Percentiles rank a stretch among this genome's conserved stretches.
phyloP scores from a whole-genome alignment of 805 yeast species.

The Metschnikowia rubicola region DNA sequence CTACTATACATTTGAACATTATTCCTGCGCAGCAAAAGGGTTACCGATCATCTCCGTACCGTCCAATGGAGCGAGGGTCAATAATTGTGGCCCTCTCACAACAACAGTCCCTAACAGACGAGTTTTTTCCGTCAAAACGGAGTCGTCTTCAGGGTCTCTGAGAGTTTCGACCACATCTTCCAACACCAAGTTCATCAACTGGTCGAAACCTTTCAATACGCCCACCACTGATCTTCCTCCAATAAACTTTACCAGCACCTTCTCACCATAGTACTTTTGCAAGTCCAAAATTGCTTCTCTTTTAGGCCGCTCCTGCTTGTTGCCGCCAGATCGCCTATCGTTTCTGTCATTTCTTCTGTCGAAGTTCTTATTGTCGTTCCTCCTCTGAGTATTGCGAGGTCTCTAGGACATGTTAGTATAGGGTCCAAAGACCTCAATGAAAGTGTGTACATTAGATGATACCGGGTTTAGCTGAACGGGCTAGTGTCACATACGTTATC shows the following conservation, averaged over 20 bases:
- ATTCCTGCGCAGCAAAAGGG: constrained; percentile 46
- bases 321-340: constrained; percentile 10
- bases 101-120: constrained; percentile 66
- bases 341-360: constrained; percentile 9
- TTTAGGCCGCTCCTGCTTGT: constrained; percentile 64
- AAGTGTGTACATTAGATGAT: background rate
- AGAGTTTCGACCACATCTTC: constrained; percentile 67
- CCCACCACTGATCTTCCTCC: constrained; percentile 89
- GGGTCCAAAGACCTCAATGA: background rate
- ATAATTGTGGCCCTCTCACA: constrained; percentile 77
- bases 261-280: constrained; percentile 67
- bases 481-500: constrained; percentile 15
- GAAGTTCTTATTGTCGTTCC: constrained; percentile 8
- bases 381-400: constrained; percentile 11
- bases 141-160: constrained; percentile 64
- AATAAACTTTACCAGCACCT: constrained; percentile 71
- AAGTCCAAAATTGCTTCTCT: constrained; percentile 87
- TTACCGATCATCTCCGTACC: constrained; percentile 70
- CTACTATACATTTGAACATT: constrained; percentile 1
- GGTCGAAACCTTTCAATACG: constrained; percentile 76
- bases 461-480: background rate
- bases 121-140: constrained; percentile 50
- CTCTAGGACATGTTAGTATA: constrained; percentile 13
- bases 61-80: constrained; percentile 69
- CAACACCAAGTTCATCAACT: constrained; percentile 72